These are phyloP conservation scores for Lomentospora prolificans DNA, from an alignment of 2,329 filamentous ascomycete species.

Conservation along the genomic window DNA sequence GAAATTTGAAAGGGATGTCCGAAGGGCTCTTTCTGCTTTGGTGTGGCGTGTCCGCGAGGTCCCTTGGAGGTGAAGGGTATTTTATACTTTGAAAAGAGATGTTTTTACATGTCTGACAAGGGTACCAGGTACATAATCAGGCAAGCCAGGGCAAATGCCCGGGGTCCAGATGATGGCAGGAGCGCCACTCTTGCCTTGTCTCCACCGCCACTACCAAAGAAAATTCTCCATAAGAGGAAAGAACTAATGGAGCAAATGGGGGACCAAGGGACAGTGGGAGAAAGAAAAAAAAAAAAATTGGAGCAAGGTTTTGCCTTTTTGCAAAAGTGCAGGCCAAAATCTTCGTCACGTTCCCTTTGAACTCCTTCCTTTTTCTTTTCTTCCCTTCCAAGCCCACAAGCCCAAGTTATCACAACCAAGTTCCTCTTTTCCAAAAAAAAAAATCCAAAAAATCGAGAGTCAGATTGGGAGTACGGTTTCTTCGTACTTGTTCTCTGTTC, in stretches of 20 bases:
- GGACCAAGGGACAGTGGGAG: neutral
- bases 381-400: constrained; percentile 32
- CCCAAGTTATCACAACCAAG: constrained; percentile 33
- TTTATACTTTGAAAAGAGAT: neutral
- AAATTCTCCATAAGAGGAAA: constrained; percentile 7
- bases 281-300: constrained; percentile 7
- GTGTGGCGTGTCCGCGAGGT: neutral
- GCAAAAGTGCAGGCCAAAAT: constrained; percentile 23
- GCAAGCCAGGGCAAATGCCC: neutral
- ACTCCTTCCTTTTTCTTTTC: constrained; percentile 24
- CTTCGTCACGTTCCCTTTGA: constrained; percentile 24
- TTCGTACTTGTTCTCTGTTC: constrained; percentile 51
- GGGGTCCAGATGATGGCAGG: neutral
- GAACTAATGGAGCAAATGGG: no score
- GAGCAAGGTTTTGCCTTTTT: neutral
- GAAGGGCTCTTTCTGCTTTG: no score
- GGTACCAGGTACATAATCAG: neutral
- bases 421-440: constrained; percentile 17
- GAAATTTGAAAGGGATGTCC: no score
- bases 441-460: constrained; percentile 33
- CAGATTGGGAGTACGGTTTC: constrained; percentile 46
- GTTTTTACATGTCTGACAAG: neutral
- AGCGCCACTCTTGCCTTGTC: neutral
- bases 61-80: neutral
- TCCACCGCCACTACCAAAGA: constrained; percentile 4